Conservation (phyloP, 345 rosid species). For the Conringia planisiliqua region DNA sequence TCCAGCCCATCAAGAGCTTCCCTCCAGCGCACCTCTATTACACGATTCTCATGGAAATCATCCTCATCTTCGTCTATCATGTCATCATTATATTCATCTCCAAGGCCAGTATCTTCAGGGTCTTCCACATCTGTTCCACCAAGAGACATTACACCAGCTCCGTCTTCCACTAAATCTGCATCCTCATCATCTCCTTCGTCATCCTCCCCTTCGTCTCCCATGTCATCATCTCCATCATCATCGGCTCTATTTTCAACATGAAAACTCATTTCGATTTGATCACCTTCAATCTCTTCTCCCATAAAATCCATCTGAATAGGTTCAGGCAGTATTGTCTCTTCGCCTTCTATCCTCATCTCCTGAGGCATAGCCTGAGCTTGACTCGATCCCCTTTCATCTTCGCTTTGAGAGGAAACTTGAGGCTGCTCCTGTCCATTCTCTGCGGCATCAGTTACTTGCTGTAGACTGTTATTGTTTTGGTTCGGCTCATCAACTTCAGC, state of each 20-base stretch:
- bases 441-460: slow-evolving; percentile 43
- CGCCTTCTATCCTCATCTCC: slow-evolving; percentile 72
- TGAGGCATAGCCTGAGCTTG: slow-evolving; percentile 49
- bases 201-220: slow-evolving; percentile 96
- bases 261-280: slow-evolving; percentile 83
- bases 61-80: slow-evolving; percentile 97
- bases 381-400: slow-evolving; percentile 44
- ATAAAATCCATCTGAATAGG: slow-evolving; percentile 81
- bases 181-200: slow-evolving; percentile 94
- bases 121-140: slow-evolving; percentile 96
- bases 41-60: slow-evolving; percentile 85
- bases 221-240: slow-evolving; percentile 91
- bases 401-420: slow-evolving; percentile 48
- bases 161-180: slow-evolving; percentile 89
- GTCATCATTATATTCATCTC: slow-evolving; percentile 90
- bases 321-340: slow-evolving; percentile 51
- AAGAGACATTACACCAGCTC: slow-evolving; percentile 90
- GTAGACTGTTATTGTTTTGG: slow-evolving; percentile 46
- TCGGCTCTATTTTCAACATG: slow-evolving; percentile 75
- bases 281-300: slow-evolving; percentile 78
- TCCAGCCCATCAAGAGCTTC: slow-evolving; percentile 94
- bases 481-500: slow-evolving; percentile 46
- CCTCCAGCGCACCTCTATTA: slow-evolving; percentile 94
- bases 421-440: slow-evolving; percentile 49
- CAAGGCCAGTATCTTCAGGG: slow-evolving; percentile 85